Conservation (phyloP, 164 flowering plant genomes). For the Platanus orientalis region DNA sequence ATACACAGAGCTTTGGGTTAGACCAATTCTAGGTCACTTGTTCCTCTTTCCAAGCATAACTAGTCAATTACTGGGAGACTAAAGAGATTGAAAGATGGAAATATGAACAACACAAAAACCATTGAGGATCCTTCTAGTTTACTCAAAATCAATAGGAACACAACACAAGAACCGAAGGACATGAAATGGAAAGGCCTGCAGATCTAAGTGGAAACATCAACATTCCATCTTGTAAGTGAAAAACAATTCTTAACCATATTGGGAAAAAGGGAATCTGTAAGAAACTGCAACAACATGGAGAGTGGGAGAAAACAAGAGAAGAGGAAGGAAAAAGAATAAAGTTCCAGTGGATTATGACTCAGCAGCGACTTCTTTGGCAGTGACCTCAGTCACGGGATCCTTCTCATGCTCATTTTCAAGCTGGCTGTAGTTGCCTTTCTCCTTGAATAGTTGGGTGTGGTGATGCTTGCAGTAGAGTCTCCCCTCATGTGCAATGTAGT, state of each 20-base stretch:
- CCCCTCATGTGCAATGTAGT: slow-evolving; percentile 70
- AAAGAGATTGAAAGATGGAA: not conserved
- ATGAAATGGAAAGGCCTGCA: slow-evolving; percentile 12
- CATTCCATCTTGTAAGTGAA: slow-evolving; percentile 6
- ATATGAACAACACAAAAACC: not conserved
- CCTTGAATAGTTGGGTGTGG: slow-evolving; percentile 59
- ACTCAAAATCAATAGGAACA: not conserved
- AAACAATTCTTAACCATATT: slow-evolving; percentile 13
- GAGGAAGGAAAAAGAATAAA: not conserved
- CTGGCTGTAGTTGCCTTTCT: slow-evolving; percentile 70
- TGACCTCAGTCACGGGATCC: not conserved
- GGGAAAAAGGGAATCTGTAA: slow-evolving; percentile 1
- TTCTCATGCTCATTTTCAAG: slow-evolving; percentile 28
- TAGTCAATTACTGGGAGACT: too few relatives aligned
- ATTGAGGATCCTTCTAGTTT: not conserved
- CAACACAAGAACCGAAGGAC: slow-evolving; percentile 8
- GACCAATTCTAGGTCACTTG: too few relatives aligned
- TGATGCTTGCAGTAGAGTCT: slow-evolving; percentile 67
- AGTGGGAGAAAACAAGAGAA: not conserved
- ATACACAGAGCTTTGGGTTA: too few relatives aligned
- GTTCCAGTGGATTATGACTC: not conserved
- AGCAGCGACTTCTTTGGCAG: slow-evolving; percentile 1
- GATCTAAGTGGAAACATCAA: slow-evolving; percentile 9
- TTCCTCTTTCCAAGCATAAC: too few relatives aligned
- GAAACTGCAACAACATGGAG: slow-evolving; percentile 5